These are phyloP conservation scores for Cydonia oblonga DNA, from an alignment of 331 rosid genomes.

Conservation along the genomic window DNA sequence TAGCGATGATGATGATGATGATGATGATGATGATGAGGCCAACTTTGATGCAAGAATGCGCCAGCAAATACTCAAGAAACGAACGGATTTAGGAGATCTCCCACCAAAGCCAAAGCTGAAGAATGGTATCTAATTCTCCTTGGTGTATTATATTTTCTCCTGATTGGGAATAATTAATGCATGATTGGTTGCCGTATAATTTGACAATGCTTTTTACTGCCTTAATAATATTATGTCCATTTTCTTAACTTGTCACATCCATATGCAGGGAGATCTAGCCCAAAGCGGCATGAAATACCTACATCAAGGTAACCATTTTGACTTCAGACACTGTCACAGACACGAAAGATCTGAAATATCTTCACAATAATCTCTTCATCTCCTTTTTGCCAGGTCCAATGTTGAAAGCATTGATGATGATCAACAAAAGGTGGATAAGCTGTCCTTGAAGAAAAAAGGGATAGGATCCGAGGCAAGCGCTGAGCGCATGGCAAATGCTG, in stretches of 20 bases:
- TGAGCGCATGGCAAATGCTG: slow-evolving; percentile 65
- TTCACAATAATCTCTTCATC: not conserved
- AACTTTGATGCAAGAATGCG: slow-evolving; percentile 90
- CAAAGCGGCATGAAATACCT: slow-evolving; percentile 17
- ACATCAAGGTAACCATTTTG: slow-evolving; percentile 15
- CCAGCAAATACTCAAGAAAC: slow-evolving; percentile 61
- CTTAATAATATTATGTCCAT: not conserved
- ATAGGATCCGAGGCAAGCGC: slow-evolving; percentile 50
- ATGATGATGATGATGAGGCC: slow-evolving; percentile 43
- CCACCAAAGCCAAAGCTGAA: slow-evolving; percentile 49
- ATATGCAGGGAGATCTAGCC: slow-evolving; percentile 28
- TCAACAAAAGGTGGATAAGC: slow-evolving; percentile 33
- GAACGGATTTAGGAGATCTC: slow-evolving; percentile 58
- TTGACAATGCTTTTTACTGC: not conserved
- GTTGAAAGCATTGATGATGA: slow-evolving; percentile 26
- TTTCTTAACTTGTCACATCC: slow-evolving; percentile 1
- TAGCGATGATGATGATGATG: slow-evolving; percentile 49
- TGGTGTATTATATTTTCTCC: not conserved
- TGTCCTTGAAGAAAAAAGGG: slow-evolving; percentile 45
- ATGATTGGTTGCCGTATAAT: not conserved
- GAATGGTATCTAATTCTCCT: slow-evolving; percentile 37
- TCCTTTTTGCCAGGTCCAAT: slow-evolving; percentile 22
- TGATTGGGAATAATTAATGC: not conserved
- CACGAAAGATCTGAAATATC: not conserved
- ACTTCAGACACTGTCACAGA: not conserved